phyloP scores from a whole-genome alignment of 352 stramenopile species.

The Blastocystis sp. region DNA sequence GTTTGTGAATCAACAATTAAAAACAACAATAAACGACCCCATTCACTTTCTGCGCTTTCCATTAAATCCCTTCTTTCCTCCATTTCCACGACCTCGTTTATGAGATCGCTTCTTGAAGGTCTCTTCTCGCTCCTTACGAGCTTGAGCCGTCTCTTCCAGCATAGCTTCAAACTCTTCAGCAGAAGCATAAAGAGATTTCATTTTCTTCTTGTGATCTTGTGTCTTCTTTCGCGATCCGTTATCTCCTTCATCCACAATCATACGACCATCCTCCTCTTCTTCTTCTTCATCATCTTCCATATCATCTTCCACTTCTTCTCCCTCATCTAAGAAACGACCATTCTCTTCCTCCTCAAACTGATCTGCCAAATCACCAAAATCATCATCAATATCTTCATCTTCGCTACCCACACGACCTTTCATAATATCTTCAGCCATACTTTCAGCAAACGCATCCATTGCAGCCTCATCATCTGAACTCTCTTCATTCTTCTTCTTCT shows the following conservation, averaged over 20 bases:
- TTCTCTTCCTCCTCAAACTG: conserved; percentile 68
- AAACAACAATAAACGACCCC: background rate
- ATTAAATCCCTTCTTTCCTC: background rate
- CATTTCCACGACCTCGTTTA: background rate
- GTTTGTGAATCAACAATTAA: background rate
- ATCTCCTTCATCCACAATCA: conserved; percentile 66
- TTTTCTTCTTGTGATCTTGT: conserved; percentile 31
- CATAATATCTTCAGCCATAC: conserved; percentile 77
- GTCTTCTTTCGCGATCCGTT: conserved; percentile 63
- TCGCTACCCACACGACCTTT: conserved; percentile 67
- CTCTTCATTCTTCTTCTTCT: conserved; percentile 66
- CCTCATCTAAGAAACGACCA: conserved; percentile 37
- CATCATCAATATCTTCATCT: conserved; percentile 68
- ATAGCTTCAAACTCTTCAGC: conserved; percentile 43
- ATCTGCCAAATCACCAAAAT: conserved; percentile 64
- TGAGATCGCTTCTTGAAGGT: background rate
- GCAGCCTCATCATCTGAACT: conserved; percentile 72
- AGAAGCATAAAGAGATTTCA: conserved; percentile 47
- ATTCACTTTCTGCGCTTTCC: conserved; percentile 15
- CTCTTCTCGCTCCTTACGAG: conserved; percentile 11
- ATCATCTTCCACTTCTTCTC: conserved; percentile 66
- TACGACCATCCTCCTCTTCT: conserved; percentile 61
- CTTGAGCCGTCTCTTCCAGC: background rate
- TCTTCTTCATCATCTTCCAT: conserved; percentile 62
- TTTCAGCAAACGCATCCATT: conserved; percentile 74